Base-by-base conservation (phyloP, 2,329 filamentous ascomycete genomes). In the Aspergillus proliferans region DNA sequence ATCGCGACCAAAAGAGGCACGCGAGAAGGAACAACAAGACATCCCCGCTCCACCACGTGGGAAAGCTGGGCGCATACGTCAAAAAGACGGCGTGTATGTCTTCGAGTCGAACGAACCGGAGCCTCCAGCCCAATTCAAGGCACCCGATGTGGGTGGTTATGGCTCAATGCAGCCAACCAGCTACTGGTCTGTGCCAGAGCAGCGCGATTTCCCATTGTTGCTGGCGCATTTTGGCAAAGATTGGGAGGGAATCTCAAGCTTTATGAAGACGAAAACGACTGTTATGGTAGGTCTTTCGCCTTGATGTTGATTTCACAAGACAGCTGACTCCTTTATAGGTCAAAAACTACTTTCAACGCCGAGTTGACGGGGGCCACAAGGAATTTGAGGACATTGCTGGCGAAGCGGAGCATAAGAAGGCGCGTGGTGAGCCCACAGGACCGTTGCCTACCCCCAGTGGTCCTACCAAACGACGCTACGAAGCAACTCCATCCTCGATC, bases 161-260 rank as follows among this genome's bases (percentile, higher is more conserved):
- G 67, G 66, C 12, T 66, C 66, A 8, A 56, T 69, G 50, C 70
- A 73, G 46, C 71, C 74, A 26, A 76, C 72, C 4, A 77, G 75
- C 50, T 77, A 77, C 58, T 77, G 75, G 75, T 77, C 75, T 51
- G 75, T 77, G 14, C 72, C 73, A 10, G 75, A 77, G 54, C 68
- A 73, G 53, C 64, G 68, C 34, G 73, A 76, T 52, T 76, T 77
- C 50, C 69, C 70, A 2, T 64, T 66, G 12, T 57, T 76, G 39
- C 58, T 77, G 34, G 66, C 64, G 14, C 71, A 76, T 54, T 77
- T 72, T 60, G 75, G 75, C 18, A 69, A 65, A 26, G 71, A 77
- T 58, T 77, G 74, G 53, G 71, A 73, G 49, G 71, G 67, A 12
- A 76, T 77, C 48, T 73, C 75, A 4, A 67, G 70, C 38, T 72